Evolutionary conservation across 1,284 basidiomycete species (phyloP), one percentile per base, ranked within the genome.

Genomic region (Malassezia nana): DNA sequence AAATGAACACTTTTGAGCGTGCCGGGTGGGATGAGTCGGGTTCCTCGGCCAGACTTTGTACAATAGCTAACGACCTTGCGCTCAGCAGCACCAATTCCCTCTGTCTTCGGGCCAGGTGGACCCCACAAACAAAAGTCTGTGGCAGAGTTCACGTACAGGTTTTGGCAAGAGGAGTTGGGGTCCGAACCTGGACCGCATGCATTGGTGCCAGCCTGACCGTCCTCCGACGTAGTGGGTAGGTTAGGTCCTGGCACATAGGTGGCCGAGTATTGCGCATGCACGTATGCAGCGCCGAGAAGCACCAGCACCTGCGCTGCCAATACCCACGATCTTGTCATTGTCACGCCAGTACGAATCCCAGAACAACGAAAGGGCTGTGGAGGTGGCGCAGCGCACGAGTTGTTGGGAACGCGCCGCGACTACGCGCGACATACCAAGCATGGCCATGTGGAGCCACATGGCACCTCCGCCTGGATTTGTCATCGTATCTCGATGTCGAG

Each of bases 71-170:
- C 67, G 38, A 63, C 67, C 6, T 55, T 46, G 2, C 59, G 41
- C 52, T 73, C 70, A 41, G 63, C 56, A n/a, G 63, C 63, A 15
- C 67, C 69, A n/a, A 73, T 53, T 1, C 62, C 59, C 20, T 55
- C 49, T 43, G 46, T 51, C 22, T 54, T 49, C 16, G 62, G 51
- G 9, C 39, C 46, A 12, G 47, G 50, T 6, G 66, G 64, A 18
- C 45, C 71, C 63, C 64, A 73, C 26, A 73, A 60, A 52, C 70
- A 70, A 51, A 66, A 70, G 53, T 71, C 68, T 2, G 63, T 63
- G 15, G 67, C 51, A 31, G 60, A 62, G 60, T 71, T 71, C 47
- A 71, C 43, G 54, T 60, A 71, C 12, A 67, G 59, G 18, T 67
- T 71, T 44, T 71, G 68, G 46, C 68, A 71, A 10, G 20, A 42